phyloP scores from a whole-genome alignment of 1,284 basidiomycete species.

The Stygiomarasmius scandens region DNA sequence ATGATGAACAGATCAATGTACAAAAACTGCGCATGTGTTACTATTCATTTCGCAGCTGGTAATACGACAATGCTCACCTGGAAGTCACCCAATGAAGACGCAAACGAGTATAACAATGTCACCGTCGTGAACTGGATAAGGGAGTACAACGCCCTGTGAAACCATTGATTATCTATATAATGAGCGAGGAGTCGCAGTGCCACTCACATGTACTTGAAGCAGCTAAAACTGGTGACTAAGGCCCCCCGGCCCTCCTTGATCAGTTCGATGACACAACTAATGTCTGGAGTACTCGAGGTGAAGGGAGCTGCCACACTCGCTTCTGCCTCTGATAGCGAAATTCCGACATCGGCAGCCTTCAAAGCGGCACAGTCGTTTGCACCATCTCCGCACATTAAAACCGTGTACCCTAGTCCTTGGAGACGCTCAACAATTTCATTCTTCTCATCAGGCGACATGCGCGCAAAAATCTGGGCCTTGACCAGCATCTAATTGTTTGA shows the following conservation, averaged over 20 bases:
- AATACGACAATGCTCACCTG: conserved; percentile 58
- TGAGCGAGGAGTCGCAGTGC: background rate
- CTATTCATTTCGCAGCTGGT: background rate
- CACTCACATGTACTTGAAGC: conserved; percentile 97
- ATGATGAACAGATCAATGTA: conserved; percentile 99
- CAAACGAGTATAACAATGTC: conserved; percentile 94
- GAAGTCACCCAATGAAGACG: conserved; percentile 95
- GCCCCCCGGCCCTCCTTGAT: conserved; percentile 96
- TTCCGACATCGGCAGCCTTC: conserved; percentile 97
- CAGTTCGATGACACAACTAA: conserved; percentile 94
- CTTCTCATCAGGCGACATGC: conserved; percentile 99
- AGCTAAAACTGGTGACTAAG: conserved; percentile 96
- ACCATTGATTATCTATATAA: conserved; percentile 11
- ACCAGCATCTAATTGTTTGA: conserved; percentile 83
- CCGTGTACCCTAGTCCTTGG: conserved; percentile 92
- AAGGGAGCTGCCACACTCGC: conserved; percentile 99
- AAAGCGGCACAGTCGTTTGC: conserved; percentile 99
- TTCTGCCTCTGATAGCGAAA: conserved; percentile 97
- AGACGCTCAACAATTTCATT: conserved; percentile 97
- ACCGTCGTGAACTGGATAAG: conserved; percentile 89
- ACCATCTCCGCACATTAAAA: conserved; percentile 98
- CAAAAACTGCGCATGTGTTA: conserved; percentile 66
- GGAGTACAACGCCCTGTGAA: conserved; percentile 81
- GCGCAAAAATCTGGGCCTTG: conserved; percentile 94
- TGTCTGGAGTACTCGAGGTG: conserved; percentile 92